Conservation (phyloP, 495 filamentous ascomycete genomes). For the Diplogelasinospora grovesii region DNA sequence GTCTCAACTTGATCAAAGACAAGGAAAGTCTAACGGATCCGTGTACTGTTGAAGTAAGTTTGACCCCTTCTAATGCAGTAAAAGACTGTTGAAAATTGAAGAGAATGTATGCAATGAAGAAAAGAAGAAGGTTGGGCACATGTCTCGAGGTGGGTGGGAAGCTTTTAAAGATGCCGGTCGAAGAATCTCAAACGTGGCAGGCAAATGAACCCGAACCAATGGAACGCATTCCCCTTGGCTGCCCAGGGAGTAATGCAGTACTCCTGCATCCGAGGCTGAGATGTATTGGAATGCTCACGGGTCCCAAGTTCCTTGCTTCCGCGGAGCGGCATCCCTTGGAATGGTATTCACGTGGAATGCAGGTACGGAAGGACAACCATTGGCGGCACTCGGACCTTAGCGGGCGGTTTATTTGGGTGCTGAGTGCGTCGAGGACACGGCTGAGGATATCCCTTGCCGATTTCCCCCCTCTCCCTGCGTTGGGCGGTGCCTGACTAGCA, state of each 20-base stretch:
- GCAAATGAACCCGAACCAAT: too few relatives aligned
- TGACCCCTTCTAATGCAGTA: too few relatives aligned
- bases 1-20: constrained; percentile 12
- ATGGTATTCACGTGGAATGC: too few relatives aligned
- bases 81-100: too few relatives aligned
- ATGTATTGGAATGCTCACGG: too few relatives aligned
- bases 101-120: constrained; percentile 12
- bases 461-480: constrained; percentile 16
- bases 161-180: too few relatives aligned
- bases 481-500: not conserved
- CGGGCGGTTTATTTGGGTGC: constrained; percentile 2
- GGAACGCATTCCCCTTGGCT: too few relatives aligned
- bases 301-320: too few relatives aligned
- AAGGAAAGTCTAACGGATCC: constrained; percentile 3
- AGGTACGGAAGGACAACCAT: constrained; percentile 2
- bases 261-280: too few relatives aligned
- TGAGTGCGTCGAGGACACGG: constrained; percentile 6
- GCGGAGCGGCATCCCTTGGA: too few relatives aligned
- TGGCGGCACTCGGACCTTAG: not conserved
- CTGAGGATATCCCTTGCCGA: constrained; percentile 15
- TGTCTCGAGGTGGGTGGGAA: constrained; percentile 5
- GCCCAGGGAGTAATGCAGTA: too few relatives aligned
- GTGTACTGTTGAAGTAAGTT: constrained; percentile 9
- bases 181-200: too few relatives aligned
- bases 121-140: constrained; percentile 13